Evolutionary conservation across 1,139 yeast genomes (phyloP).

Genomic region (Hyphopichia fennica): DNA sequence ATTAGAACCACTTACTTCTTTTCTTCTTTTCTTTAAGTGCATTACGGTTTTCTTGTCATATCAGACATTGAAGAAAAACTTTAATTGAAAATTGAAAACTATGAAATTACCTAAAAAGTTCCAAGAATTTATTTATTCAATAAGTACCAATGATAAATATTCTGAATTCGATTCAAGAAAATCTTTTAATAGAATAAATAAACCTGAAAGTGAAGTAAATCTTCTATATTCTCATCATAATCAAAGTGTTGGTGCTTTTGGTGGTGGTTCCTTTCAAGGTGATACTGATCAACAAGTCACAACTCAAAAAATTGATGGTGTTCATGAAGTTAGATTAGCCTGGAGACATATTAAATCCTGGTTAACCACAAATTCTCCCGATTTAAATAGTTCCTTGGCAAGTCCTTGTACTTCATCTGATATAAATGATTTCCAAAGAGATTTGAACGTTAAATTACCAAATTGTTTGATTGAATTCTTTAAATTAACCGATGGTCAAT

Average conservation of each 20-base stretch:
- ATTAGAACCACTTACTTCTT: too few species aligned
- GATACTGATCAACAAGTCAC: constrained; percentile 7
- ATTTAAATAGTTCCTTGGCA: constrained; percentile 55
- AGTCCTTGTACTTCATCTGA: constrained; percentile 67
- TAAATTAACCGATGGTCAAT: constrained; percentile 69
- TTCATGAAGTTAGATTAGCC: constrained; percentile 61
- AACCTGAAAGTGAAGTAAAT: constrained; percentile 39
- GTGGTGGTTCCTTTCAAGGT: constrained; percentile 7
- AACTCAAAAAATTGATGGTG: constrained; percentile 42
- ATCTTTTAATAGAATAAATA: constrained; percentile 46
- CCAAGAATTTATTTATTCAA: constrained; percentile 61
- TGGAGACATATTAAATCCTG: constrained; percentile 72
- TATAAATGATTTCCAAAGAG: constrained; percentile 62
- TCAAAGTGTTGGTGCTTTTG: constrained; percentile 13
- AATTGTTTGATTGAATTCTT: constrained; percentile 59
- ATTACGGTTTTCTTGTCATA: too few species aligned
- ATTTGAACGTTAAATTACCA: constrained; percentile 58
- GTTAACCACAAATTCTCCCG: constrained; percentile 56
- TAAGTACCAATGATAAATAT: constrained; percentile 66
- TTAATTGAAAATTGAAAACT: too few species aligned
- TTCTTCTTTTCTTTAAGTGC: too few species aligned
- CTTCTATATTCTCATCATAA: constrained; percentile 32
- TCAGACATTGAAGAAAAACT: neutral
- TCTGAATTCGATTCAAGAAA: constrained; percentile 62
- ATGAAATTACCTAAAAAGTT: constrained; percentile 35